These are phyloP conservation scores for Hemisphaericaspora subhashii DNA, from an alignment of 1,139 yeast species.

Conservation along the genomic window DNA sequence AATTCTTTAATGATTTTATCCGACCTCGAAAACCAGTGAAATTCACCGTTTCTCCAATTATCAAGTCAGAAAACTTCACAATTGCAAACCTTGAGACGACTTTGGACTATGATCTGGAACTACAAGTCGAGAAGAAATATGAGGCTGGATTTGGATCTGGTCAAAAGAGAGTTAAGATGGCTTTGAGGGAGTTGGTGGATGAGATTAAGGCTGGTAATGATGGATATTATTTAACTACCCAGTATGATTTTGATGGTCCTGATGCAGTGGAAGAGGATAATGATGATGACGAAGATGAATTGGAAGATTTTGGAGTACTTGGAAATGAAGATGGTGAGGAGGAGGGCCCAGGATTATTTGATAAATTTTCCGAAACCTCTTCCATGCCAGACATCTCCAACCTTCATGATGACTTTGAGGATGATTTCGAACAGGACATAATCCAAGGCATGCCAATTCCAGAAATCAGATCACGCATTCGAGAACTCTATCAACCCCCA, in stretches of 20 bases:
- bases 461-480: constrained; percentile 32
- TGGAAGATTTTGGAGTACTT: constrained; percentile 14
- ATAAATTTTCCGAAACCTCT: constrained; percentile 16
- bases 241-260: constrained; percentile 43
- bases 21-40: constrained; percentile 39
- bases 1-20: constrained; percentile 32
- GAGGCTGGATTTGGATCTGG: constrained; percentile 71
- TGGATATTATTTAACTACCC: constrained; percentile 63
- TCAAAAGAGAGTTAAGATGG: constrained; percentile 47
- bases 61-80: constrained; percentile 29
- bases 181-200: constrained; percentile 45
- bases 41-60: constrained; percentile 22
- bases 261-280: constrained; percentile 14
- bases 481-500: constrained; percentile 62
- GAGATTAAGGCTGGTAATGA: constrained; percentile 36
- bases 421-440: constrained; percentile 23
- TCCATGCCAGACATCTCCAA: constrained; percentile 44
- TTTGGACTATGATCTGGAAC: constrained; percentile 28
- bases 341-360: constrained; percentile 13
- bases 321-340: constrained; percentile 14
- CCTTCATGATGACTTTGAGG: constrained; percentile 54
- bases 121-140: constrained; percentile 58
- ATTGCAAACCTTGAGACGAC: constrained; percentile 34
- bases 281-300: constrained; percentile 17
- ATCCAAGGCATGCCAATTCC: constrained; percentile 10